Base-by-base conservation (phyloP, 768 basidiomycete species). In the Termitomyces sp. region DNA sequence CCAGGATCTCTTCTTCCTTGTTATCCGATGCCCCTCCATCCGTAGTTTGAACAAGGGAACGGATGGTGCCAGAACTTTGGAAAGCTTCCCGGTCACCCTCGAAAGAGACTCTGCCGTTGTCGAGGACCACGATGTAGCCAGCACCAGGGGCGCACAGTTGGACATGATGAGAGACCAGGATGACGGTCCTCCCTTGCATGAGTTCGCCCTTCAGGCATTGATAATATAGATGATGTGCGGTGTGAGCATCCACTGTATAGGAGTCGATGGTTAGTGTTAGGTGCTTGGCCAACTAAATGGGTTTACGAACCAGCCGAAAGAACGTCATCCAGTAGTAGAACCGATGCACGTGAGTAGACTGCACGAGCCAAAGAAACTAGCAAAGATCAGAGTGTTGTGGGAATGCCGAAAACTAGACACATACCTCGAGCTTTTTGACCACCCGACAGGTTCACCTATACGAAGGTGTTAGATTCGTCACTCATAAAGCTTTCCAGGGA, bases 121-220 rank as follows among this genome's bases (percentile, higher is more conserved):
- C 90, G 30, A 94, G 77, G 14, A 88, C 86, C 40, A 96, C 89
- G 62, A 98, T 79, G 69, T 92, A 94, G 26, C 72, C 75, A 2
- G 95, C 92, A 32, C 83, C 88, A 1, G 90, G 84, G 2, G 85
- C 80, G 65, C 92, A 94, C 4, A 98, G 79, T 66, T 94, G 90
- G 35, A 97, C 90, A 66, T 96, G 94, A 66, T 99, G 96, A 3
- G 95, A 97, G 52, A 98, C 96, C 14, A 99, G 80, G 58, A 98
- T 84, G 60, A 95, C 76, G 0, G 97, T 98, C 38, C 95, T 82
- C 26, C 84, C 86, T 52, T 75, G 72, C 79, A 94, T 84, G 36
- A 98, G 77, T 20, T 88, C 84, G 18, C 96, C 95, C 62, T 84
- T 85, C 33, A 99, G 74, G 64, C 94, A 97, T 64, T 91, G 74